Evolutionary conservation across 495 filamentous ascomycete species (phyloP), one percentile per base, ranked within the genome.

Genomic region (Neohortaea acidophila): DNA sequence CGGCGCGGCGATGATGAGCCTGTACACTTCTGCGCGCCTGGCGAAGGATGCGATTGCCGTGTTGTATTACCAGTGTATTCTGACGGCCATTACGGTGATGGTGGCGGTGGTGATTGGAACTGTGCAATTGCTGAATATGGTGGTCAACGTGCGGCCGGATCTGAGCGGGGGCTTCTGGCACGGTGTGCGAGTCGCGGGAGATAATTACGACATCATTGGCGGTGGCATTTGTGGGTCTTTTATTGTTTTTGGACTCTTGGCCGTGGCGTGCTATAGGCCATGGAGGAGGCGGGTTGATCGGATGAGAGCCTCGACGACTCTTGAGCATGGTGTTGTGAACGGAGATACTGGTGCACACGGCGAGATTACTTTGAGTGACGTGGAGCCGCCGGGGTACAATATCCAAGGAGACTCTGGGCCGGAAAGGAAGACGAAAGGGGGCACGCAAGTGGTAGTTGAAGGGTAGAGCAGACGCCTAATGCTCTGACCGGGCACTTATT

Each of bases 1-100:
- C 50, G 87, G 87, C 10, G 85, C 87, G 5, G 72, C 94, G 0
- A 96, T 94, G 87, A 86, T 91, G 70, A 75, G 80, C 0, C 65
- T 96, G 4, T 97, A 97, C 61, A 82, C 84, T 0, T 82, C 72
- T 24, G 75, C 79, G 22, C 63, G 68, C 5, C 67, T 81, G 33
- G 74, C 80, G 2, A 60, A 79, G 31, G 89, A 94, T 50, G 67
- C 68, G 0, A 75, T 94, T 27, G 85, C 86, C 11, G 82, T 94
- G 37, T 56, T 93, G 9, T 96, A 96, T 61, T 94, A 93, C 64
- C 89, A 81, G 11, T 87, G 92, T 51, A 80, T 93, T 2, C 63
- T 96, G 13, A 94, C 84, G 0, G 69, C 69, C 1, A 67, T 94
- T 40, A 94, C 87, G 1, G 79, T 94, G n/a, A 57, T 84, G 9